Conservation (phyloP, 257 asterid genomes). For the Solanum piurae region DNA sequence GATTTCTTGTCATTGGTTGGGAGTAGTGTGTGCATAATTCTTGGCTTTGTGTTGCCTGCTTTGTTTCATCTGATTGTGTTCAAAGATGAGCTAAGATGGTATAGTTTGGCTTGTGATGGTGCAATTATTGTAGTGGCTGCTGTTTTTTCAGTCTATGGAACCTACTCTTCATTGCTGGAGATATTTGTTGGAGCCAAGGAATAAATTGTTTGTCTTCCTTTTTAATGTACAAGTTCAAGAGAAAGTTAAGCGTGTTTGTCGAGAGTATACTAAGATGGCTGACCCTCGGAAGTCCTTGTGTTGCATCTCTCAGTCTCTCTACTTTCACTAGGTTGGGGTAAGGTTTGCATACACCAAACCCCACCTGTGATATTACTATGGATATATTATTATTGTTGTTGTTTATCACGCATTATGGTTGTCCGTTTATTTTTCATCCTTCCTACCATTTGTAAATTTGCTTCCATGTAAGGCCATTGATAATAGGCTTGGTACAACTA, state of each 20-base stretch:
- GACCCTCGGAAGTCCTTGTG: neutral
- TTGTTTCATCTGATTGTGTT: neutral
- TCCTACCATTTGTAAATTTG: neutral
- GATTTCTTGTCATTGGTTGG: slow-evolving; percentile 4
- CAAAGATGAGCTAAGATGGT: neutral
- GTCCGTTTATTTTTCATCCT: neutral
- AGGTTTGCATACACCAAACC: neutral
- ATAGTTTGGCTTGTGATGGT: neutral
- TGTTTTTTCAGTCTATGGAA: neutral
- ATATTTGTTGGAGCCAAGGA: neutral
- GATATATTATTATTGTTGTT: neutral
- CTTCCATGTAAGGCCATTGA: neutral
- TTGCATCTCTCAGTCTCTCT: neutral
- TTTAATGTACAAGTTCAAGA: neutral
- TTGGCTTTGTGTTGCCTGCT: slow-evolving; percentile 2
- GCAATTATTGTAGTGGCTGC: neutral
- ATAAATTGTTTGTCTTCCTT: neutral
- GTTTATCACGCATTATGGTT: neutral
- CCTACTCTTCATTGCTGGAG: neutral
- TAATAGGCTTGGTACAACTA: neutral
- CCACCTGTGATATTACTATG: neutral
- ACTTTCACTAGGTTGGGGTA: neutral
- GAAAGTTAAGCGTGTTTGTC: neutral
- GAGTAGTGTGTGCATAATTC: slow-evolving; percentile 1
- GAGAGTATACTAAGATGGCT: neutral